Conservation (phyloP, 768 basidiomycete species). For the Nevesoporus exiguus region DNA sequence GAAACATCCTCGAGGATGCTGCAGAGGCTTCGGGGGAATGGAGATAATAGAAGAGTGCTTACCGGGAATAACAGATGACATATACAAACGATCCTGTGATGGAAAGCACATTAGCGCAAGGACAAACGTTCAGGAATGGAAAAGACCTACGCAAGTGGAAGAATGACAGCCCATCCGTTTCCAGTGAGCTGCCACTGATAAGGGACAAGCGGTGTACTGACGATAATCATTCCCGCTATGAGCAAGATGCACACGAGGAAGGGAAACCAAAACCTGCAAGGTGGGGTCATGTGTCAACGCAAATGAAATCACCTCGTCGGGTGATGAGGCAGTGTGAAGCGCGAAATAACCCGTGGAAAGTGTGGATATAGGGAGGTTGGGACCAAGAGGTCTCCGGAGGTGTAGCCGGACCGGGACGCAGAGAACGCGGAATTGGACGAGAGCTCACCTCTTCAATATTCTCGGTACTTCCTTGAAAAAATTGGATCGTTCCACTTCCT, state of each 20-base stretch:
- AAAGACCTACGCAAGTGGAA: conserved; percentile 65
- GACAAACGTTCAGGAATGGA: not conserved
- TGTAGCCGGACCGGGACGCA: not conserved
- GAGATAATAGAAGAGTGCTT: conserved; percentile 30
- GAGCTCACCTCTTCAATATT: conserved; percentile 52
- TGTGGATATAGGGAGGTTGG: not conserved
- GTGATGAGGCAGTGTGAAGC: not conserved
- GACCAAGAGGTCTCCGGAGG: not conserved
- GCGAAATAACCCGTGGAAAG: not conserved
- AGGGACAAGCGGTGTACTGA: conserved; percentile 54
- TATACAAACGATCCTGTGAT: conserved; percentile 50
- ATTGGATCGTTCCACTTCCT: conserved; percentile 85
- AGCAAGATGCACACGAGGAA: conserved; percentile 51
- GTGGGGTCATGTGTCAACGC: conserved; percentile 15
- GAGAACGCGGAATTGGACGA: not conserved
- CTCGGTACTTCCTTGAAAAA: conserved; percentile 89
- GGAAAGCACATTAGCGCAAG: conserved; percentile 1
- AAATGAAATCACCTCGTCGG: not conserved
- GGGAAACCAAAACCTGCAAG: conserved; percentile 33
- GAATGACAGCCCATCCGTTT: conserved; percentile 66
- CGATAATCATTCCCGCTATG: conserved; percentile 56
- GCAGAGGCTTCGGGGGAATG: not conserved
- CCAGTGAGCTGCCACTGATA: conserved; percentile 60
- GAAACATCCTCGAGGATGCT: not conserved
- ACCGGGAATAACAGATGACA: conserved; percentile 78